phyloP scores from a whole-genome alignment of 148 eudicot genomes.

The Oxyria digyna region DNA sequence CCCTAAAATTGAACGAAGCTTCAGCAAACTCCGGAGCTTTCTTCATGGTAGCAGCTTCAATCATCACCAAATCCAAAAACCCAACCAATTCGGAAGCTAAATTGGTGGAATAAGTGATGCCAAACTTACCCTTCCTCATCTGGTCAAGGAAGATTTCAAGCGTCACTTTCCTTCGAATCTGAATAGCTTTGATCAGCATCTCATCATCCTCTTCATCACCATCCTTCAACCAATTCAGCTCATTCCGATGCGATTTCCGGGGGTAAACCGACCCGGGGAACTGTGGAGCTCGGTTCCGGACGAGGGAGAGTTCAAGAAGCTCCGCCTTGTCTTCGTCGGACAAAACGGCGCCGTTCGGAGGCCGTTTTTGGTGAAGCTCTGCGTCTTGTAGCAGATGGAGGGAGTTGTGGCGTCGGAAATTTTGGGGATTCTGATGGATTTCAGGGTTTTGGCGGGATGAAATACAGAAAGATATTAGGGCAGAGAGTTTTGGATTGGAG shows the following conservation, averaged over 20 bases:
- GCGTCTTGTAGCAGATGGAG: slow-evolving; percentile 21
- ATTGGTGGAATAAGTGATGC: slow-evolving; percentile 63
- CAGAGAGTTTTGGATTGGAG: slow-evolving; percentile 9
- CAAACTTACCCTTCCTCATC: slow-evolving; percentile 80
- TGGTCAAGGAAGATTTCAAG: slow-evolving; percentile 50
- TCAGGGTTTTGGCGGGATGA: slow-evolving; percentile 18
- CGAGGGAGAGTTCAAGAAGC: slow-evolving; percentile 43
- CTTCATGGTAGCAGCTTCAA: slow-evolving; percentile 75
- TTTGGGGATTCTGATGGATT: slow-evolving; percentile 13
- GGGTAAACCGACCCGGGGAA: slow-evolving; percentile 76
- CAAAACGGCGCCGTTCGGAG: slow-evolving; percentile 12
- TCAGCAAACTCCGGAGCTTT: slow-evolving; percentile 31
- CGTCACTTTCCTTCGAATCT: slow-evolving; percentile 69
- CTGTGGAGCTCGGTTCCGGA: slow-evolving; percentile 45
- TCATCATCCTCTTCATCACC: slow-evolving; percentile 31
- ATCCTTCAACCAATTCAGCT: slow-evolving; percentile 18
- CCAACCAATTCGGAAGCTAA: slow-evolving; percentile 32
- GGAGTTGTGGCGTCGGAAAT: slow-evolving; percentile 57
- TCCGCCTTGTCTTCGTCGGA: slow-evolving; percentile 29
- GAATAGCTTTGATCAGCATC: slow-evolving; percentile 54
- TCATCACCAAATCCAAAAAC: slow-evolving; percentile 72
- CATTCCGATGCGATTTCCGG: slow-evolving; percentile 18
- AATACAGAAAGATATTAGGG: slow-evolving; percentile 8
- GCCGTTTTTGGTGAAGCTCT: slow-evolving; percentile 7
- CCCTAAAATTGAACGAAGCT: slow-evolving; percentile 71